Conservation (phyloP, 805 yeast species). For the Saccharomycopsis malanga region DNA sequence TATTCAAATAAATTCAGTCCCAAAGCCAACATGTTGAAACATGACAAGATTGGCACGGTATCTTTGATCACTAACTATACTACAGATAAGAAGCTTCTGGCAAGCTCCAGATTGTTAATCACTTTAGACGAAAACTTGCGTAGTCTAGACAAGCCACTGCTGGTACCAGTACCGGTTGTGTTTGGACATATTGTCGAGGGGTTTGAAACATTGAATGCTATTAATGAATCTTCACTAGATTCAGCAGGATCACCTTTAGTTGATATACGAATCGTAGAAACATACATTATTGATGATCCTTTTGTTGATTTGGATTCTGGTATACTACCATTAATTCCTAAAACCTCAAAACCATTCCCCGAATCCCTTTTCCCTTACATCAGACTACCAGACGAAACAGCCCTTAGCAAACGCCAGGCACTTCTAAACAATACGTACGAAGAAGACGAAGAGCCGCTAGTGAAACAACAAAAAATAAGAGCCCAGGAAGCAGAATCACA, state of each 20-base stretch:
- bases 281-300: slow-evolving; percentile 49
- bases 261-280: slow-evolving; percentile 46
- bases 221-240: slow-evolving; percentile 38
- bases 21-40: slow-evolving; percentile 26
- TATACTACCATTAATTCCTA: slow-evolving; percentile 25
- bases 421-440: too few species aligned
- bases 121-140: slow-evolving; percentile 29
- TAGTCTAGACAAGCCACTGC: slow-evolving; percentile 25
- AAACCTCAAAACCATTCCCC: too few species aligned
- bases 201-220: slow-evolving; percentile 36
- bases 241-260: slow-evolving; percentile 34
- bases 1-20: too few species aligned
- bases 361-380: slow-evolving; percentile 31
- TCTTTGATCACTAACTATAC: slow-evolving; percentile 24
- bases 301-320: slow-evolving; percentile 32
- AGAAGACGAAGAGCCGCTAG: slow-evolving; percentile 6
- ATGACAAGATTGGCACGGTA: slow-evolving; percentile 32
- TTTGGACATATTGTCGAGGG: slow-evolving; percentile 53
- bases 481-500: slow-evolving; percentile 40
- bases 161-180: slow-evolving; percentile 25
- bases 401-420: too few species aligned
- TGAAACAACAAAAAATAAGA: slow-evolving; percentile 15
- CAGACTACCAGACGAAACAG: slow-evolving; percentile 25
- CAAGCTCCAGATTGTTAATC: slow-evolving; percentile 34
- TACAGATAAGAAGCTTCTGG: slow-evolving; percentile 8